Percentiles rank a stretch among this genome's conserved stretches.
phyloP scores from a whole-genome alignment of 495 filamentous ascomycete species.

The Talaromyces trachyspermus region DNA sequence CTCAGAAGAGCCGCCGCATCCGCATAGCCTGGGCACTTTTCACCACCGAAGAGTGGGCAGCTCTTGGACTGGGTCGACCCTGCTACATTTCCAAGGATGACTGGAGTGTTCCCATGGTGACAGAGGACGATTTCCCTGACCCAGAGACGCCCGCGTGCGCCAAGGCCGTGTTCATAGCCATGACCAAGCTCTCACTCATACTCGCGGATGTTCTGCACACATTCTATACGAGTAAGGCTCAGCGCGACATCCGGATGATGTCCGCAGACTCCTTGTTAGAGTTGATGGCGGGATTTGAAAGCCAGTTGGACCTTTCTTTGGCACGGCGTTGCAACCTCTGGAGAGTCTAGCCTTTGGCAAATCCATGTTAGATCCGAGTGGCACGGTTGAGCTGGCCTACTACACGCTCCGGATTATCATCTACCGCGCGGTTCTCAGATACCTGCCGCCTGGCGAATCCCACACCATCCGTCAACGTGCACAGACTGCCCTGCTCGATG shows the following conservation, averaged over 20 bases:
- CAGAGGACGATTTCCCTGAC: neutral
- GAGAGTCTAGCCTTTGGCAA: no score
- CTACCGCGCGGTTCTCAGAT: neutral
- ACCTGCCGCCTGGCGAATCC: neutral
- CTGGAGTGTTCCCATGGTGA: neutral
- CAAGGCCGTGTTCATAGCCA: neutral
- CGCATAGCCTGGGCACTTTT: constrained; percentile 64
- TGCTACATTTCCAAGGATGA: constrained; percentile 61
- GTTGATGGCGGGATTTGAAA: no score
- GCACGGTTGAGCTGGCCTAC: neutral
- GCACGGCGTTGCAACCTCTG: no score
- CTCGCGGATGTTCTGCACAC: neutral
- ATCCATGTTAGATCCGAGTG: no score
- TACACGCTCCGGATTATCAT: neutral
- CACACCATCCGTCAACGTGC: neutral
- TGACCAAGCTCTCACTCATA: neutral
- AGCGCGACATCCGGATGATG: no score
- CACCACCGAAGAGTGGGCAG: constrained; percentile 53
- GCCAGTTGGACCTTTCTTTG: no score
- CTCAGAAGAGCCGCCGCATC: constrained; percentile 71
- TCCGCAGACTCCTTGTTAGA: no score
- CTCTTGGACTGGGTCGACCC: constrained; percentile 68
- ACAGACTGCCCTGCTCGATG: neutral
- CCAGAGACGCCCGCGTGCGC: neutral
- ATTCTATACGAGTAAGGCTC: neutral